Base-by-base conservation (phyloP, 176 grass and related monocot species). In the Ensete glaucum region DNA sequence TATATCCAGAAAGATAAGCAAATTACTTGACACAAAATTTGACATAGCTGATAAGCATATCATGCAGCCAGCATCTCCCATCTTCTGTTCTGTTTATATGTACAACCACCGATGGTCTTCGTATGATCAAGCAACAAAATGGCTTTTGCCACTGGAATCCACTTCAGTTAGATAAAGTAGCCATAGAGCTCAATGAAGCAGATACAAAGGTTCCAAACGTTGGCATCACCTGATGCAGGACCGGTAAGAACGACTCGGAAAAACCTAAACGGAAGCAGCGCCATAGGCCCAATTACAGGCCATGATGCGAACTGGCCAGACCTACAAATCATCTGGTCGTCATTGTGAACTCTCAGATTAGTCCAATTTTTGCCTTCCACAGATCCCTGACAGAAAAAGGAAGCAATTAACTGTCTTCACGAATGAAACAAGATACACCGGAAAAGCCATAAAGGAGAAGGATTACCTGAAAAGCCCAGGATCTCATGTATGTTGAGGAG, bases 171-270 rank as follows among this genome's bases (percentile, higher is more conserved):
- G 25, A 80, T 88, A 67, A 98, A 93, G 76, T 91, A 89, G 72
- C 94, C 94, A 56, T 98, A 98, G 23, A 98, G 80, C 87, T 98
- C 90, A 19, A 93, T 72, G 83, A 91, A 98, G 80, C 94, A 98
- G 53, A 93, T 93, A 86, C 84, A 98, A 23, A 98, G 90, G 73
- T 93, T 85, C 84, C 90, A 86, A 1, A 75, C 65, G 13, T 80
- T 78, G 0, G 78, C 79, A 73, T 69, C 52, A 1, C 90, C 84
- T 1, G 72, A 50, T 1, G 82, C 81, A 1, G 82, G 88, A 57
- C 75, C 84, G 0, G 72, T 88, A 70, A 98, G 34, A 51, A 84
- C 67, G 11, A 98, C 82, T 68, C 90, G 80, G 74, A 98, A 98
- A 78, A 91, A 93, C 43, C 86, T 87, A 78, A 97, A 98, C 1